A percentile compares a stretch with the other conserved stretches of the same genome.
Conservation (phyloP, 176 grass and related monocot genomes). For the Carex littledalei region DNA sequence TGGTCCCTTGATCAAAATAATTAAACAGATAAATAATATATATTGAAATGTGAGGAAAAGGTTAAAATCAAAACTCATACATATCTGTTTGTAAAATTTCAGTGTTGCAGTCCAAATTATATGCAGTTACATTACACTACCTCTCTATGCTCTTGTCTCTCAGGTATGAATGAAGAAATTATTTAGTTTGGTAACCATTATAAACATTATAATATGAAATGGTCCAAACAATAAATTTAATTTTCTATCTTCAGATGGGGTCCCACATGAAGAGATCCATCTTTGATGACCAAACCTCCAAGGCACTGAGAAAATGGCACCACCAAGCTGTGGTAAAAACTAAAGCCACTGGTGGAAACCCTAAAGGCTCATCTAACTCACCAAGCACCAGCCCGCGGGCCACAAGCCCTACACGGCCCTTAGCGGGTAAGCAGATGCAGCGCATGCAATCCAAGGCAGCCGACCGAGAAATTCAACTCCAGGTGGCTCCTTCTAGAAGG, state of each 20-base stretch:
- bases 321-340: conserved; percentile 73
- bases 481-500: conserved; percentile 21
- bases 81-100: not conserved
- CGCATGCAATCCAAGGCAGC: not conserved
- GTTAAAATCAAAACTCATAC: not conserved
- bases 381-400: conserved; percentile 21
- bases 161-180: conserved; percentile 26
- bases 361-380: not conserved
- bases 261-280: conserved; percentile 95
- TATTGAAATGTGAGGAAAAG: not conserved
- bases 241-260: conserved; percentile 52
- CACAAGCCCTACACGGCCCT: not conserved
- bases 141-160: conserved; percentile 67
- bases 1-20: not conserved
- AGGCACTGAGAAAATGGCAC: conserved; percentile 89
- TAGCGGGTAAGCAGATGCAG: conserved; percentile 25
- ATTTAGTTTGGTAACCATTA: not conserved
- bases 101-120: conserved; percentile 67
- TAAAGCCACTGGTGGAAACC: not conserved
- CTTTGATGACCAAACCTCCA: conserved; percentile 93
- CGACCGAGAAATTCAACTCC: conserved; percentile 18
- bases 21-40: not conserved
- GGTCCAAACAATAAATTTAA: not conserved
- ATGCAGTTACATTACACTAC: conserved; percentile 78
- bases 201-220: not conserved